Evolutionary conservation across 2,329 filamentous ascomycete genomes (phyloP).

Genomic region (Penicillium sp.): DNA sequence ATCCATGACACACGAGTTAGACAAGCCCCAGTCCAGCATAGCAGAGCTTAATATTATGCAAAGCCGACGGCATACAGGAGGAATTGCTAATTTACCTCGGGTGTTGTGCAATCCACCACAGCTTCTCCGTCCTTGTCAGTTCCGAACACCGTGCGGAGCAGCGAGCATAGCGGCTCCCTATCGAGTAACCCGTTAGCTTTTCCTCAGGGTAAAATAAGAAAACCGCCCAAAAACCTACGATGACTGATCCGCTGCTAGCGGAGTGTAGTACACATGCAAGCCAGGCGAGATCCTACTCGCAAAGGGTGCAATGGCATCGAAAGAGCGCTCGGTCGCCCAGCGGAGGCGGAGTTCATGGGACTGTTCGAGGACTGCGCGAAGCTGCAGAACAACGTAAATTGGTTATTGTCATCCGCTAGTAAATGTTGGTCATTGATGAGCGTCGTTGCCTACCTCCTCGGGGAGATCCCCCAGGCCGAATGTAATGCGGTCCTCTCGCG

Average conservation of each 20-base stretch:
- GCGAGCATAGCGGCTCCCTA: conserved; percentile 59
- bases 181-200: conserved; percentile 15
- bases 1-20: conserved; percentile 5
- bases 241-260: conserved; percentile 45
- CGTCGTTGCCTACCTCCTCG: conserved; percentile 54
- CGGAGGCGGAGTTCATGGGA: conserved; percentile 76
- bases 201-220: neutral
- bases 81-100: conserved; percentile 45
- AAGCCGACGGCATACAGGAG: too few species aligned
- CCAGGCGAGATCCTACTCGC: conserved; percentile 76
- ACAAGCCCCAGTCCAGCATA: neutral
- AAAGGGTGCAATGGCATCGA: conserved; percentile 69
- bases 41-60: too few species aligned
- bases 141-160: conserved; percentile 63
- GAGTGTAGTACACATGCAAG: conserved; percentile 78
- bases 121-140: conserved; percentile 19
- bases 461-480: conserved; percentile 75
- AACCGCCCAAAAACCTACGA: conserved; percentile 30
- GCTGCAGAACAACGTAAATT: conserved; percentile 40
- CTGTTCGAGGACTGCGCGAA: conserved; percentile 64
- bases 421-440: neutral
- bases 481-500: conserved; percentile 79
- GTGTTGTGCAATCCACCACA: conserved; percentile 58
- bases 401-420: neutral
- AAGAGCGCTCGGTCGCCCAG: conserved; percentile 68